Conservation (phyloP, 306 rosid genomes). For the Prosopis cineraria region DNA sequence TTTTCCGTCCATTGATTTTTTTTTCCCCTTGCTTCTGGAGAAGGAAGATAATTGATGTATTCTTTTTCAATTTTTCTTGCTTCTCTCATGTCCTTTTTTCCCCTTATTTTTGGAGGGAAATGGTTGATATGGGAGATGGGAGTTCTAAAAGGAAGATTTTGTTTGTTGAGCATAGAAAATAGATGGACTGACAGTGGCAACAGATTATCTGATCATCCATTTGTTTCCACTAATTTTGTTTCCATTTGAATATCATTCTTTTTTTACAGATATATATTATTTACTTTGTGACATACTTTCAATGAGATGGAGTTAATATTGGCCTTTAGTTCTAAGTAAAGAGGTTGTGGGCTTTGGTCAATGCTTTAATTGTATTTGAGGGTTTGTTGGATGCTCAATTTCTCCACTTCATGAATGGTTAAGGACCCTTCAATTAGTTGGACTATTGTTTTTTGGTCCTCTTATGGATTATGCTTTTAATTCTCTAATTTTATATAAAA, state of each 20-base stretch:
- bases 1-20: conserved; percentile 24
- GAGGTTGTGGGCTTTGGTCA: background rate
- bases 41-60: background rate
- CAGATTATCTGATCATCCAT: background rate
- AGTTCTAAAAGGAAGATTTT: conserved; percentile 2
- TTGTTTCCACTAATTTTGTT: background rate
- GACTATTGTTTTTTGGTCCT: too few species aligned
- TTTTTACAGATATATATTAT: background rate
- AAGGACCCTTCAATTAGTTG: too few species aligned
- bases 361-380: background rate
- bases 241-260: background rate
- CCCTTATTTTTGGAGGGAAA: background rate
- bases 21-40: background rate
- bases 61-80: conserved; percentile 4
- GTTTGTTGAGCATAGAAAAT: conserved; percentile 9
- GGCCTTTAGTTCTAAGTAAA: background rate
- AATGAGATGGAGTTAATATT: background rate
- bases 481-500: too few species aligned
- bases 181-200: conserved; percentile 28
- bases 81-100: background rate
- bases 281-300: conserved; percentile 1
- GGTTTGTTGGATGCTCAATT: background rate
- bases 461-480: too few species aligned
- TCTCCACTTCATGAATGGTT: background rate
- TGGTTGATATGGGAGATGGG: conserved; percentile 18